Base-by-base conservation (phyloP, 208 protist species). In the Wallacemonas rigidus region DNA sequence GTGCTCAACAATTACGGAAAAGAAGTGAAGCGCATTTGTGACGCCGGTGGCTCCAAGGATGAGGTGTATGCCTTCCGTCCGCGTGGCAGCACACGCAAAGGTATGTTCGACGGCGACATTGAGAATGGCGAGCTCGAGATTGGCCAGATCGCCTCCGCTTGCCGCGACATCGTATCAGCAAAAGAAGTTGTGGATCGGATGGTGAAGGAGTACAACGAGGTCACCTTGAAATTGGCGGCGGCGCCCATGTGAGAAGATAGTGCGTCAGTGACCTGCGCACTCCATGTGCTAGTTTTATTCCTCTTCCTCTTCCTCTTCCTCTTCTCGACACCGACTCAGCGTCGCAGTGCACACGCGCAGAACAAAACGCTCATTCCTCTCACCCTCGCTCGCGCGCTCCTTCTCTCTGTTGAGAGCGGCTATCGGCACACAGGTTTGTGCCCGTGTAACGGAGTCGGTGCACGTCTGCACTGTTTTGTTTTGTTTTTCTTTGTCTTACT, bases 31-130 rank as follows among this genome's bases (percentile, higher is more conserved):
- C n/a, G 74, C 36, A 74, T 88, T 41, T 74, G 69, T 41, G 77
- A 80, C 65, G 81, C 56, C 17, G 83, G 83, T 26, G 83, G 77
- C 35, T 78, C 74, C 2, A 84, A 81, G 51, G 78, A 81, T 38
- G 67, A 83, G 67, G 44, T 91, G 53, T 38, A 44, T 53, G 73
- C 70, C 57, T 86, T 84, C 61, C 73, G 81, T 44, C 83, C 83
- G 41, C 72, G 69, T 39, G 77, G 81, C n/a, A 80, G 79, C 57
- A 87, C 83, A 7, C 69, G 71, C 54, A 68, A 74, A 36, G 86
- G 86, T n/a, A 85, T 91, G 68, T 82, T 87, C 38, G 83, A 89
- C 15, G 86, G 83, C 17, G 83, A 91, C 53, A 57, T 89, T 7
- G 61, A 65, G 45, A 57, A 89, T 35, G 86, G 86, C 57, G 86